Evolutionary conservation across 768 basidiomycete species (phyloP), one percentile per base, ranked within the genome.

Genomic region (Tulasnella sp.): DNA sequence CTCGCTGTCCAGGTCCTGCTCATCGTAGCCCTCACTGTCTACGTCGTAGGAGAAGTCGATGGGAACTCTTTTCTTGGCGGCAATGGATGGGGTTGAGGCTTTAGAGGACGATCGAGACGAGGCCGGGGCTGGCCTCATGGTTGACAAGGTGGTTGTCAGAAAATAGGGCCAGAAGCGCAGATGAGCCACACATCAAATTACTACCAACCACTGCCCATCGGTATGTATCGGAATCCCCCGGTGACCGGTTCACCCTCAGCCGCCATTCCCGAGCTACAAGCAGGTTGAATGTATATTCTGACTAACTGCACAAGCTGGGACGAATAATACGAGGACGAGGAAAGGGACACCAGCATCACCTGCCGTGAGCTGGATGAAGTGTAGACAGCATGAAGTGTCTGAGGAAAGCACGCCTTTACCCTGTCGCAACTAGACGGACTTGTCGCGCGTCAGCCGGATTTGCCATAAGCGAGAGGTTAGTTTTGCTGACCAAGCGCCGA

Each of bases 11-110:
- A 73, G n/a, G 56, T 76, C 75, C 36, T 76, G 39, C 38, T 48
- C 75, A n/a, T 76, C 44, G 31, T 42, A 48, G 24, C 75, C 75
- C 14, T 76, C 75, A 21, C 75, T 76, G 56, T 76, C 75, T 48
- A 76, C 24, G 38, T 76, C 75, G 38, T 76, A 76, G 2, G 75
- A 76, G 75, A 76, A 39, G 46, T 76, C 75, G 27, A 76, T 52
- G n/a, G 44, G 39, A n/a, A 39, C n/a, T 18, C 44, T 19, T 38
- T 76, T 76, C 31, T 39, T 48, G 56, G 46, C 44, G 18, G 44
- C 19, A 16, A 34, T 31, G 18, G 62, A 68, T 16, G 62, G 62
- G 36, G 62, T 68, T 16, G 62, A 68, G 31, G 62, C 62, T 19
- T 68, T 68, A 36, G 62, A 68, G 31, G 62, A 68, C 31, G 62